phyloP scores from a whole-genome alignment of 805 yeast species.

The Wickerhamomyces chaumierensis region DNA sequence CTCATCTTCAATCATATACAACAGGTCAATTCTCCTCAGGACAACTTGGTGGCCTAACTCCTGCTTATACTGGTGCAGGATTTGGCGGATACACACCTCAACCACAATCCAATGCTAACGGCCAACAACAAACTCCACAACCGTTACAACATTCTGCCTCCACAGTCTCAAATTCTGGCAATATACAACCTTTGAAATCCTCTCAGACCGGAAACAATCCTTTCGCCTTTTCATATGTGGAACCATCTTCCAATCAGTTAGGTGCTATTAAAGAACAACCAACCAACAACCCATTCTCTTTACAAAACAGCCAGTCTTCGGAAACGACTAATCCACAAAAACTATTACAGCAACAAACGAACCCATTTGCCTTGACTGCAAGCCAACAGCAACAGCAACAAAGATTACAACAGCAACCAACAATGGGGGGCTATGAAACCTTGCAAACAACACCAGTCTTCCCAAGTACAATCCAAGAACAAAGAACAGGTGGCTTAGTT shows the following conservation, averaged over 20 bases:
- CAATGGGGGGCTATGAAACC: slow-evolving; percentile 66
- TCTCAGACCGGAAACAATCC: slow-evolving; percentile 21
- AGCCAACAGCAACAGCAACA: slow-evolving; percentile 8
- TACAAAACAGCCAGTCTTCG: slow-evolving; percentile 1
- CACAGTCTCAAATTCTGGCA: not conserved
- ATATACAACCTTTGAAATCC: slow-evolving; percentile 4
- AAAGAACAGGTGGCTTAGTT: slow-evolving; percentile 24
- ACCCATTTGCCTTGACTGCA: slow-evolving; percentile 19
- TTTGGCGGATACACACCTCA: slow-evolving; percentile 37
- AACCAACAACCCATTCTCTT: slow-evolving; percentile 20
- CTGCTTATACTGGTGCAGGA: slow-evolving; percentile 43
- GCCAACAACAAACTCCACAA: slow-evolving; percentile 5
- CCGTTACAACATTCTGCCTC: slow-evolving; percentile 5
- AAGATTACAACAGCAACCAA: slow-evolving; percentile 33
- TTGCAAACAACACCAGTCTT: slow-evolving; percentile 59
- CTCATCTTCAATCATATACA: slow-evolving; percentile 9
- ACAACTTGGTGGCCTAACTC: slow-evolving; percentile 7
- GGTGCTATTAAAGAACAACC: slow-evolving; percentile 7
- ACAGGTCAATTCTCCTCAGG: slow-evolving; percentile 13
- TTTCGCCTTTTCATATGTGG: slow-evolving; percentile 14
- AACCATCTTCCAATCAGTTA: slow-evolving; percentile 1
- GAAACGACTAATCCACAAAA: not conserved
- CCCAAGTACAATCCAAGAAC: slow-evolving; percentile 46
- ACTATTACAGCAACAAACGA: slow-evolving; percentile 19
- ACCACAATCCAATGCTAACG: slow-evolving; percentile 4